Evolutionary conservation across 73 alveolate species (phyloP).

Genomic region (Urostyla sp.): DNA sequence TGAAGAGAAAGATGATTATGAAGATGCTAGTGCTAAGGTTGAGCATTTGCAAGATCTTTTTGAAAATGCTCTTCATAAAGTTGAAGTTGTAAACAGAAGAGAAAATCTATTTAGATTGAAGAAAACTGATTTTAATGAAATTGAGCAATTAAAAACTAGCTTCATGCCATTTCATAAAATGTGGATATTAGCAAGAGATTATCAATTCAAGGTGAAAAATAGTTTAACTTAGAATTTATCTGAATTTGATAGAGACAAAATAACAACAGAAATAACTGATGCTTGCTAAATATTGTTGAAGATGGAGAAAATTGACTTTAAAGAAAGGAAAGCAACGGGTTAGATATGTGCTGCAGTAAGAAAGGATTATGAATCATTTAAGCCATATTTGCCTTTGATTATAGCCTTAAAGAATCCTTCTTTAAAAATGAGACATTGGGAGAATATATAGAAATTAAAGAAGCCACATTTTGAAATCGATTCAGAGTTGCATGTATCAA

Average conservation of each 20-base stretch:
- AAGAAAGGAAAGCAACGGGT: slow-evolving; percentile 68
- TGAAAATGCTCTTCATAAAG: slow-evolving; percentile 73
- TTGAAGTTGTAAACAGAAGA: slow-evolving; percentile 77
- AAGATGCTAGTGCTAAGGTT: slow-evolving; percentile 40
- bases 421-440: slow-evolving; percentile 84
- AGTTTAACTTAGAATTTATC: slow-evolving; percentile 50
- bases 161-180: slow-evolving; percentile 71
- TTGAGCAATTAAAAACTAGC: slow-evolving; percentile 60
- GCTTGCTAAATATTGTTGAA: slow-evolving; percentile 75
- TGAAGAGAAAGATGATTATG: slow-evolving; percentile 51
- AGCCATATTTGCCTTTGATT: slow-evolving; percentile 83
- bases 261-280: slow-evolving; percentile 68
- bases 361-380: slow-evolving; percentile 68
- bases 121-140: slow-evolving; percentile 71
- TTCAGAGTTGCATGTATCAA: slow-evolving; percentile 70
- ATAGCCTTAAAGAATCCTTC: slow-evolving; percentile 78
- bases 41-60: slow-evolving; percentile 64
- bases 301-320: slow-evolving; percentile 76
- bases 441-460: slow-evolving; percentile 57
- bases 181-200: slow-evolving; percentile 66
- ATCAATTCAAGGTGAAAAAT: slow-evolving; percentile 26
- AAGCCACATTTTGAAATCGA: slow-evolving; percentile 67
- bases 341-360: slow-evolving; percentile 48
- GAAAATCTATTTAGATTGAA: slow-evolving; percentile 74
- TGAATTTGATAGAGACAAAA: slow-evolving; percentile 55